These are phyloP conservation scores for Cercospora janseana DNA, from an alignment of 2,329 filamentous ascomycete genomes.

Conservation along the genomic window DNA sequence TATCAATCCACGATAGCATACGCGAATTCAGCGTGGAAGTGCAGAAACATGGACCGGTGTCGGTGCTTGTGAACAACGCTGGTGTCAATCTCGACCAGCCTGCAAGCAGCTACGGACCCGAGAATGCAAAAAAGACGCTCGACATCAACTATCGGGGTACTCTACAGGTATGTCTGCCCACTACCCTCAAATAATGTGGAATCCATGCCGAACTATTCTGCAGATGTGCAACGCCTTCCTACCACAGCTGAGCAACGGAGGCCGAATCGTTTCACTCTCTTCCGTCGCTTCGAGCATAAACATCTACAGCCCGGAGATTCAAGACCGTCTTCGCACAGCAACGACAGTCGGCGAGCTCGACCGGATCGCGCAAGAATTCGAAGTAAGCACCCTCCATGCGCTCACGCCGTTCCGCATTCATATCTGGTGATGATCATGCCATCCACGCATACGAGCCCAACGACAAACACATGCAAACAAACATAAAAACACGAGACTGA, in stretches of 20 bases:
- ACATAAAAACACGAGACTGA: constrained; percentile 1
- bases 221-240: constrained; percentile 38
- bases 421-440: not conserved
- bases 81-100: constrained; percentile 35
- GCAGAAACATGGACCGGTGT: constrained; percentile 29
- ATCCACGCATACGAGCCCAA: not conserved
- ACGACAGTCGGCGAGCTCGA: constrained; percentile 32
- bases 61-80: constrained; percentile 42
- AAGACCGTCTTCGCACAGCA: constrained; percentile 30
- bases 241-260: constrained; percentile 30
- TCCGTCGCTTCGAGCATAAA: constrained; percentile 36
- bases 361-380: constrained; percentile 34
- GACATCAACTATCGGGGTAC: constrained; percentile 40
- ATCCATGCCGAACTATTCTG: not conserved
- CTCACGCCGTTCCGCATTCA: not conserved
- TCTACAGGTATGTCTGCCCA: constrained; percentile 31
- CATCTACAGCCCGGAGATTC: constrained; percentile 31
- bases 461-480: not conserved
- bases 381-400: constrained; percentile 18
- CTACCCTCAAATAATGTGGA: not conserved
- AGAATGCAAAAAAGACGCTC: constrained; percentile 36
- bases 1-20: constrained; percentile 31
- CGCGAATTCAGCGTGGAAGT: constrained; percentile 31
- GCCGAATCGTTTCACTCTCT: constrained; percentile 41
- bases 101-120: constrained; percentile 25